A percentile compares a stretch with the other conserved stretches of the same genome.
These are phyloP conservation scores for Glarea lozoyensis DNA, from an alignment of 495 filamentous ascomycete genomes.

Conservation along the genomic window DNA sequence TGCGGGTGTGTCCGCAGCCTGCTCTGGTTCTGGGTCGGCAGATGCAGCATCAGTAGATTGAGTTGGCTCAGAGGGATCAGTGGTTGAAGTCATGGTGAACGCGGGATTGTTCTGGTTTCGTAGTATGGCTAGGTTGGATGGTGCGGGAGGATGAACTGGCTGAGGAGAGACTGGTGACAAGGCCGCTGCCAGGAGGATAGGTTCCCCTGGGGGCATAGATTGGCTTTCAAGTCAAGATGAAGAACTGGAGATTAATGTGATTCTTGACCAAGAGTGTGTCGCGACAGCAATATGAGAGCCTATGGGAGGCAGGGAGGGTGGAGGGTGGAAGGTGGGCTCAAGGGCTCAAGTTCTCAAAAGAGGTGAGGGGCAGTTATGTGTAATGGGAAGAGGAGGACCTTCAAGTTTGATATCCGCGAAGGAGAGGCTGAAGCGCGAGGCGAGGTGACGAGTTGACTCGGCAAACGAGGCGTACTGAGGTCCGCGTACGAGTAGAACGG, in stretches of 20 bases:
- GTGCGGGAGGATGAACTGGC: slow-evolving; percentile 59
- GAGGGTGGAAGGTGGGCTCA: slow-evolving; percentile 1
- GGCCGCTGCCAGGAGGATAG: slow-evolving; percentile 58
- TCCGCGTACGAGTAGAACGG: no score
- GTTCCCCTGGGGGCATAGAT: slow-evolving; percentile 52
- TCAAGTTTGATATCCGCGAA: no score
- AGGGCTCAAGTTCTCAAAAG: no score
- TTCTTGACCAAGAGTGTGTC: no score
- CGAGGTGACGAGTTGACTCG: no score
- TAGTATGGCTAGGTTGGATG: slow-evolving; percentile 61
- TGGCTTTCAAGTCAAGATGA: slow-evolving; percentile 9
- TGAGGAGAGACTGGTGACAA: slow-evolving; percentile 66
- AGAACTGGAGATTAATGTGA: not conserved
- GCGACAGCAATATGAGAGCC: not conserved
- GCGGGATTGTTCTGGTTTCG: slow-evolving; percentile 64
- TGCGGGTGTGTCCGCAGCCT: slow-evolving; percentile 5
- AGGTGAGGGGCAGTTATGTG: no score
- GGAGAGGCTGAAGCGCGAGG: no score
- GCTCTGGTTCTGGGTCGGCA: not conserved
- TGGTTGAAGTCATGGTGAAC: slow-evolving; percentile 58
- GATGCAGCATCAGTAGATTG: slow-evolving; percentile 3
- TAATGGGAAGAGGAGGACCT: no score
- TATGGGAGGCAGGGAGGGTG: not conserved
- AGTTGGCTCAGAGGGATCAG: slow-evolving; percentile 22
- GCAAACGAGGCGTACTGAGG: no score